Evolutionary conservation across 257 asterid genomes (phyloP), one percentile per base, ranked within the genome.

Genomic region (Capsicum baccatum): DNA sequence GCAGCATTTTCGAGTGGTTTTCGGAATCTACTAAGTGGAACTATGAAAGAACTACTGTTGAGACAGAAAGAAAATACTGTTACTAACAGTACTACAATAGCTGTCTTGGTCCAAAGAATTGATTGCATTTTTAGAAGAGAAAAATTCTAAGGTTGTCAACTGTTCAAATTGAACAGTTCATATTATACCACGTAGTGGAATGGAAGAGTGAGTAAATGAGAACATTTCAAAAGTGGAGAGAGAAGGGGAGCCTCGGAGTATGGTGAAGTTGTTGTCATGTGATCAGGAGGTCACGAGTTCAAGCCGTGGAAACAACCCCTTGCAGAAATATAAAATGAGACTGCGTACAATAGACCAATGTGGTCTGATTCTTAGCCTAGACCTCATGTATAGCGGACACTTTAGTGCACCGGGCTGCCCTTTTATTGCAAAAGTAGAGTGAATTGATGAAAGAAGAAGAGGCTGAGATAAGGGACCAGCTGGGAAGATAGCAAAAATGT

Each of bases 171-270:
- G 63, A 76, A 52, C 81, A 76, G 81, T 54, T 76, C 81, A 26
- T 76, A 76, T 76, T 13, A 50, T 47, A 12, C 81, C 81, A 26
- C 81, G 81, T 66, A 66, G 73, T 39, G 44, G 44, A 39, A 39
- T 39, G 44, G 44, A 39, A 39, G 44, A 39, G 44, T 39, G 44
- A 39, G 44, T 39, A 39, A 39, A 39, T 39, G 44, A 39, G 44
- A 39, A 39, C 44, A 39, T 39, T 64, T 5, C 71, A 64, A 33
- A 26, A 26, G 33, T 26, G 33, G 33, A 26, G 33, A 26, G 33
- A 26, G 33, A 26, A 26, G 33, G 33, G 33, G 33, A 26, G 33
- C 33, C 33, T 26, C 33, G 33, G 33, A 26, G 33, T 26, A 26
- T 26, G 33, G 33, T 26, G 33, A 26, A 26, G 33, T 26, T 26